Evolutionary conservation across 1,139 yeast species (phyloP).

Genomic region (Hyphopichia wangnamkhiaoensis): DNA sequence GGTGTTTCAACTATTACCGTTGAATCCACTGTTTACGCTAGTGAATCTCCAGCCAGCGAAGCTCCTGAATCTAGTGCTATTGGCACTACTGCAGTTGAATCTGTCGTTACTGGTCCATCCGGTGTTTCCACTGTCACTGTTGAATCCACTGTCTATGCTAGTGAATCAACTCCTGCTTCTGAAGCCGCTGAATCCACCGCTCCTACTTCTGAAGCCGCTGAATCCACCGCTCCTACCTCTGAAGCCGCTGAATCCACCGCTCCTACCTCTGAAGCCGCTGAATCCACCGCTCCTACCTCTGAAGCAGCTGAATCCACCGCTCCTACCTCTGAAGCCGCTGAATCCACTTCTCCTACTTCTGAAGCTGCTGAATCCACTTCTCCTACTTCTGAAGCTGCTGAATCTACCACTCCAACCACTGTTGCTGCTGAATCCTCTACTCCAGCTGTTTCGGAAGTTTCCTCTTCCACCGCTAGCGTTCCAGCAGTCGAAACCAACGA

Average conservation of each 20-base stretch:
- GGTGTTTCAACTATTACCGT: conserved; percentile 25
- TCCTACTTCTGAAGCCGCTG: conserved; percentile 3
- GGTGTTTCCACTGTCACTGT: background rate
- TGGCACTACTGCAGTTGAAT: background rate
- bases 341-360: conserved; percentile 8
- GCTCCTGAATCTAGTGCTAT: conserved; percentile 2
- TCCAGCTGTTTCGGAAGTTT: background rate
- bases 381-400: conserved; percentile 5
- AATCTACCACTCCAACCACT: conserved; percentile 10
- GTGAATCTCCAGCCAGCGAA: conserved; percentile 16
- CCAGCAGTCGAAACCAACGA: conserved; percentile 1
- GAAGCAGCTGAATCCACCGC: conserved; percentile 9
- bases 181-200: conserved; percentile 1
- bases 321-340: conserved; percentile 7
- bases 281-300: conserved; percentile 5
- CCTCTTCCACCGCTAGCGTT: background rate
- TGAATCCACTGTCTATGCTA: conserved; percentile 4
- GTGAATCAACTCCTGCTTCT: conserved; percentile 11
- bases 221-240: conserved; percentile 4
- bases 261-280: conserved; percentile 4
- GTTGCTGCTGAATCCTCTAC: conserved; percentile 8
- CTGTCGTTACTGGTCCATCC: conserved; percentile 1
- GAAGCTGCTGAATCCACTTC: conserved; percentile 6
- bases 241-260: background rate
- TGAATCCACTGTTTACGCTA: conserved; percentile 28